phyloP scores from a whole-genome alignment of 306 rosid genomes.

The Acacia melanoxylon region DNA sequence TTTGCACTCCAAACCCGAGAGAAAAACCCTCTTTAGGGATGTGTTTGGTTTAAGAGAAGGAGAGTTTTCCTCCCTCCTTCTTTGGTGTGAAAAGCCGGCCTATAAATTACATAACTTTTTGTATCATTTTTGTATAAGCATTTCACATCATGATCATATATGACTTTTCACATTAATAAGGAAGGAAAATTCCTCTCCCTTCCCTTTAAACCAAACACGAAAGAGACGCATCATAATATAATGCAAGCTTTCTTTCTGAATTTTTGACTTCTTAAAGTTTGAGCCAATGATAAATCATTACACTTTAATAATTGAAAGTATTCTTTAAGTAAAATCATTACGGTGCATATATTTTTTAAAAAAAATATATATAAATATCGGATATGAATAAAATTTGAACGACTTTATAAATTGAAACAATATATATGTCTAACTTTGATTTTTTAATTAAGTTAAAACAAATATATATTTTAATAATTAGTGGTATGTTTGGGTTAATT shows the following conservation, averaged over 20 bases:
- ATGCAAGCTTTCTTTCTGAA: neutral
- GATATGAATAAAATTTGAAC: neutral
- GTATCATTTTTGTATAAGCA: too few relatives aligned
- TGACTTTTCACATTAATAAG: too few relatives aligned
- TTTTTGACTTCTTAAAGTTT: neutral
- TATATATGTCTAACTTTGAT: neutral
- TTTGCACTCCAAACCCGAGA: too few relatives aligned
- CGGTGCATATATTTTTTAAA: too few relatives aligned
- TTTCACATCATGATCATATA: too few relatives aligned
- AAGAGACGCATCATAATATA: neutral
- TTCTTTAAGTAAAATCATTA: neutral
- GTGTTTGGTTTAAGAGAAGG: too few relatives aligned
- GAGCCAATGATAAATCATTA: neutral
- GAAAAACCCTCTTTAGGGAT: too few relatives aligned
- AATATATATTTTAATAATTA: neutral
- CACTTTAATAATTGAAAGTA: neutral
- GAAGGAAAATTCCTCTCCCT: too few relatives aligned
- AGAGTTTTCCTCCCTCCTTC: too few relatives aligned
- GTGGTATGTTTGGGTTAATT: neutral
- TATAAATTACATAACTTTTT: too few relatives aligned
- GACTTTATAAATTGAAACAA: neutral
- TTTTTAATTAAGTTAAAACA: neutral
- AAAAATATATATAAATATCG: neutral
- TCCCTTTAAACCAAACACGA: too few relatives aligned
- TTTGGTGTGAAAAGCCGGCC: too few relatives aligned